Base-by-base conservation (phyloP, 495 filamentous ascomycete genomes). In the Bathelium albidoporum region DNA sequence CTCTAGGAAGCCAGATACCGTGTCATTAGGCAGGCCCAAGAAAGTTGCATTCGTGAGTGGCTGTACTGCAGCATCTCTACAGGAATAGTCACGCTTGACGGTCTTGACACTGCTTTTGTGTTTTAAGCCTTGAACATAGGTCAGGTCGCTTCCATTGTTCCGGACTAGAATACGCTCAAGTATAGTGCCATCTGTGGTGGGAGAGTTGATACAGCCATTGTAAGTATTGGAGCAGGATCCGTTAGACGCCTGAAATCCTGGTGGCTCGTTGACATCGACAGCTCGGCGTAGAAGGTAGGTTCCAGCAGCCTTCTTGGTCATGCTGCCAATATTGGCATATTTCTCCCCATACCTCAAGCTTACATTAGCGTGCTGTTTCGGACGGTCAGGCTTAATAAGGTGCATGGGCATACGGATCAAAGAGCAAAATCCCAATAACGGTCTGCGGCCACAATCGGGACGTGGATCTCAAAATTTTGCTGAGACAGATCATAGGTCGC, bases 261-360 rank as follows among this genome's bases (percentile, higher is more conserved):
- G 20, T 20, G 43, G 43, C n/a, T 49, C 43, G 20, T 20, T 49
- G 43, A 49, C 43, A 49, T 59, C 49, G 10, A 32, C 39, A 49
- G 12, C 43, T 18, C 22, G 16, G 14, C 39, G 28, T 36, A 66
- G 20, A 26, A 66, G 65, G 32, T 59, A 59, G 12, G 36, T 63
- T 2, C 65, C 65, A 4, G 31, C 26, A 12, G 34, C 26, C 22
- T 44, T 18, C 28, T 63, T 63, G 53, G 49, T 41, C 28, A 36
- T 32, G 28, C 24, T 64, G 11, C 65, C 65, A 34, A 66, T 44
- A 43, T 66, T 66, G 31, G 65, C 65, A 59, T 59, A 66, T 53
- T 66, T 66, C 53, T 59, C 45, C 3, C 65, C 43, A 49, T 49
- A 49, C 18, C 43, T 49, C 10, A 49, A 49, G 20, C n/a, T 20